Base-by-base conservation (phyloP, 2,329 filamentous ascomycete species). In the Pseudocercospora ulei region DNA sequence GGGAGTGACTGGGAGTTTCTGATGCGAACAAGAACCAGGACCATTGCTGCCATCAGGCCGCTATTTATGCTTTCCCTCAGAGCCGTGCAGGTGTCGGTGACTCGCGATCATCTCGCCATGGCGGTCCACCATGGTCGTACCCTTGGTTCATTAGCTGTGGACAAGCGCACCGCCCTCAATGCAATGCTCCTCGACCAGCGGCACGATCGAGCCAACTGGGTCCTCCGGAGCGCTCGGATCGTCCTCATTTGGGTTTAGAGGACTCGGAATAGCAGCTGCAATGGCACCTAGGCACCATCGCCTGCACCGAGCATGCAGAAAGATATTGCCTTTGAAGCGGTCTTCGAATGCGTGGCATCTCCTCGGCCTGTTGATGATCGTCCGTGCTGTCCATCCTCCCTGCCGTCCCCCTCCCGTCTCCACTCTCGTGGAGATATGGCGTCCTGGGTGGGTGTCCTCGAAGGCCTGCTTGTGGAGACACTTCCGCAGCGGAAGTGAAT, bases 331-430 rank as follows among this genome's bases (percentile, higher is more conserved):
- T 43, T 43, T 35, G 41, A 27, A 34, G 34, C 41, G 54, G 54
- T 55, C 55, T 50, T 39, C 51, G 41, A 45, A 45, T 48, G 62
- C 60, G 65, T 68, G 64, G 65, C 64, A 63, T 59, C 56, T 43
- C 58, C 52, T 62, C 61, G 59, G 60, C 62, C 60, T 64, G 62
- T 62, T 62, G 54, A 58, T 54, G 55, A 57, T 62, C 53, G 52
- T 51, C 27, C 25, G 47, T 44, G 52, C 52, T 49, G 49, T 58
- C 59, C 62, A 60, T 63, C 49, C 57, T 60, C 62, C 61, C 62
- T 50, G 56, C 57, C 38, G 30, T 39, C 39, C 43, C 42, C 48
- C 38, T 36, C 39, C 46, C 47, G 37, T 41, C 38, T 44, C 46
- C 47, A 49, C 43, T 47, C 39, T 37, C 30, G 38, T 41, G 35